Percentiles rank a stretch among this genome's conserved stretches.
Conservation (phyloP, 2,329 filamentous ascomycete genomes). For the Aspergillus awamori region DNA sequence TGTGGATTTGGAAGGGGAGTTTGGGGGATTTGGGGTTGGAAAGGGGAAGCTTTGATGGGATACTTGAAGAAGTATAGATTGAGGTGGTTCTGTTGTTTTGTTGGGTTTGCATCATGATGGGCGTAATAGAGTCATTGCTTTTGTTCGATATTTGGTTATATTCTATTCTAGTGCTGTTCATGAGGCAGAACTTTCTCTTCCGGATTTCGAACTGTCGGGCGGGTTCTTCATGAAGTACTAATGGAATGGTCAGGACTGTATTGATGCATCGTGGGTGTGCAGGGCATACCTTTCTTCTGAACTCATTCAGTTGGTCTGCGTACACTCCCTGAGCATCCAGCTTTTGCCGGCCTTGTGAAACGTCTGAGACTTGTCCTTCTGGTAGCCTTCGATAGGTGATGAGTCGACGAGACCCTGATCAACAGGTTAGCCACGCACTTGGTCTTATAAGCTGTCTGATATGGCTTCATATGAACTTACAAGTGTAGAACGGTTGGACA, state of each 20-base stretch:
- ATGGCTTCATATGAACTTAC: slow-evolving; percentile 49
- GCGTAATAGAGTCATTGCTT: neutral
- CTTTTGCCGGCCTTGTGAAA: slow-evolving; percentile 37
- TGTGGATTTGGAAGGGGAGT: slow-evolving; percentile 36
- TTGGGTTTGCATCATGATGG: neutral
- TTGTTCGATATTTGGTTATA: neutral
- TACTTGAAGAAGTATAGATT: neutral
- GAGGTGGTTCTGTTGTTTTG: neutral
- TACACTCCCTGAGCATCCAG: slow-evolving; percentile 46
- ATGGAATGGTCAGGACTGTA: neutral
- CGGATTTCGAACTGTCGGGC: neutral
- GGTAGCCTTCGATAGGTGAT: slow-evolving; percentile 79
- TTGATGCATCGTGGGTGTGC: no score
- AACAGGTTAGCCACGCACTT: neutral
- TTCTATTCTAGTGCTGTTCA: neutral
- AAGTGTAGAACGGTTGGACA: slow-evolving; percentile 87
- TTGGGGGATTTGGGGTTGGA: slow-evolving; percentile 3
- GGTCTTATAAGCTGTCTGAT: neutral
- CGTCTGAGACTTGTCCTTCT: slow-evolving; percentile 52
- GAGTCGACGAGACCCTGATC: slow-evolving; percentile 77
- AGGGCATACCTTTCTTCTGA: slow-evolving; percentile 56
- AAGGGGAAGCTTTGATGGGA: slow-evolving; percentile 25
- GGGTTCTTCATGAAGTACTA: slow-evolving; percentile 23
- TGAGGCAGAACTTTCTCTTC: slow-evolving; percentile 11
- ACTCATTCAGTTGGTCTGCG: slow-evolving; percentile 70